Conservation (phyloP, 805 yeast species). For the Lachancea kluyveri region DNA sequence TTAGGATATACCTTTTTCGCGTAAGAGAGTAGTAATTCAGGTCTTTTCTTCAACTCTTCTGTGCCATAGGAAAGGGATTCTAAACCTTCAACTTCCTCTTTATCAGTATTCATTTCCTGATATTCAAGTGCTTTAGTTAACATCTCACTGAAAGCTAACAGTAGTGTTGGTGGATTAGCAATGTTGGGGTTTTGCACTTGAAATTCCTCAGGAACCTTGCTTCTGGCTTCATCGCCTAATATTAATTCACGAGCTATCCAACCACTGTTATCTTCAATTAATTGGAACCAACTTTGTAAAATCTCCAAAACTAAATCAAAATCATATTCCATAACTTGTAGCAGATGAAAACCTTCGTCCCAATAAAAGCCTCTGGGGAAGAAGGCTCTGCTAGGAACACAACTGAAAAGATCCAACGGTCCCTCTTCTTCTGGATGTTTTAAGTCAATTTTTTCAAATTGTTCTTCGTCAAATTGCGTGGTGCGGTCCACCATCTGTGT, state of each 20-base stretch:
- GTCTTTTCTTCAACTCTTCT: conserved; percentile 47
- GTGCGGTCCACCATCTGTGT: conserved; percentile 73
- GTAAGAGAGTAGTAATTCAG: conserved; percentile 52
- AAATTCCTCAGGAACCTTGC: conserved; percentile 79
- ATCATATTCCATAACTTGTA: conserved; percentile 79
- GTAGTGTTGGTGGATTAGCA: conserved; percentile 93
- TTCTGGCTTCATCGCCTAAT: conserved; percentile 83
- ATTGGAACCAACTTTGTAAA: conserved; percentile 76
- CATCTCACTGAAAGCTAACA: conserved; percentile 61
- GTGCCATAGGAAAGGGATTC: conserved; percentile 33
- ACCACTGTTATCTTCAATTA: conserved; percentile 77
- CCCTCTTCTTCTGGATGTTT: conserved; percentile 58
- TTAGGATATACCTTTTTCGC: conserved; percentile 69
- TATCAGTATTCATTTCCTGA: conserved; percentile 9
- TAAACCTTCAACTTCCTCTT: conserved; percentile 19
- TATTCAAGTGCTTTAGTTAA: conserved; percentile 38
- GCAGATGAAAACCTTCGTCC: conserved; percentile 96
- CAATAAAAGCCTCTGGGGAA: conserved; percentile 97
- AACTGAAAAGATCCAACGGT: conserved; percentile 68
- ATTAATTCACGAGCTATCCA: conserved; percentile 98
- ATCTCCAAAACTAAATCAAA: conserved; percentile 76
- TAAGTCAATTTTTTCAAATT: conserved; percentile 48
- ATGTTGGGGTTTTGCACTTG: conserved; percentile 80
- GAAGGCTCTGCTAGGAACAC: conserved; percentile 88
- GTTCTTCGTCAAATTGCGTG: conserved; percentile 62